Evolutionary conservation across 768 basidiomycete species (phyloP).

Genomic region (Termitomyces sp.): DNA sequence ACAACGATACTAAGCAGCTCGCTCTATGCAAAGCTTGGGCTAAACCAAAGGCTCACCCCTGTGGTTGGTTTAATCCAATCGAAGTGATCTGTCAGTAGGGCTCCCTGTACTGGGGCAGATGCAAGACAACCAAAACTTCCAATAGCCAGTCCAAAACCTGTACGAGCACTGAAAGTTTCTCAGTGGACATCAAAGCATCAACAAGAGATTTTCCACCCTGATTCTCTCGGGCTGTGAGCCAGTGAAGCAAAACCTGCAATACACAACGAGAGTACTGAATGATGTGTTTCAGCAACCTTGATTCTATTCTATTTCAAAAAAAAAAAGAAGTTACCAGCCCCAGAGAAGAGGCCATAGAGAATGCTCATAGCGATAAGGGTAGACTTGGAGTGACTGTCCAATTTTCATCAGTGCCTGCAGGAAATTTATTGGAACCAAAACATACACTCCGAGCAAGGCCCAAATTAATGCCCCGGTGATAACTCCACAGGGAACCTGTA

Average conservation of each 20-base stretch:
- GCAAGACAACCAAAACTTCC: conserved; percentile 31
- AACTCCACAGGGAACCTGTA: conserved; percentile 7
- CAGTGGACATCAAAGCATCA: not conserved
- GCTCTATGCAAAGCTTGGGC: too few species aligned
- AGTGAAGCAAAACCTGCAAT: conserved; percentile 25
- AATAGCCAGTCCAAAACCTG: conserved; percentile 32
- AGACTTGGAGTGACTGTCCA: conserved; percentile 29
- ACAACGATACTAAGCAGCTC: too few species aligned
- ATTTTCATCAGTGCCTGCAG: too few species aligned
- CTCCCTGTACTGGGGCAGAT: conserved; percentile 35
- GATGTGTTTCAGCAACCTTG: not conserved
- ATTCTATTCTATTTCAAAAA: not conserved
- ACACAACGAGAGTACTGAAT: not conserved
- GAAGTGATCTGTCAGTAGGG: conserved; percentile 29
- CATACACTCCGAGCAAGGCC: conserved; percentile 33
- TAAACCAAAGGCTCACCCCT: too few species aligned
- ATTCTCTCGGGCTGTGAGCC: conserved; percentile 29
- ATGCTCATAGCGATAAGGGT: conserved; percentile 39
- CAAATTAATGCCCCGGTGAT: conserved; percentile 29
- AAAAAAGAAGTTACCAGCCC: conserved; percentile 46
- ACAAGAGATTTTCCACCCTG: conserved; percentile 28
- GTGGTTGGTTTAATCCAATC: conserved; percentile 33
- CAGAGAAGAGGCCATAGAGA: conserved; percentile 48
- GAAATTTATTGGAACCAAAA: not conserved
- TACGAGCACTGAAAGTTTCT: conserved; percentile 28